These are phyloP conservation scores for Microthlaspi erraticum DNA, from an alignment of 345 rosid species.

Conservation along the genomic window DNA sequence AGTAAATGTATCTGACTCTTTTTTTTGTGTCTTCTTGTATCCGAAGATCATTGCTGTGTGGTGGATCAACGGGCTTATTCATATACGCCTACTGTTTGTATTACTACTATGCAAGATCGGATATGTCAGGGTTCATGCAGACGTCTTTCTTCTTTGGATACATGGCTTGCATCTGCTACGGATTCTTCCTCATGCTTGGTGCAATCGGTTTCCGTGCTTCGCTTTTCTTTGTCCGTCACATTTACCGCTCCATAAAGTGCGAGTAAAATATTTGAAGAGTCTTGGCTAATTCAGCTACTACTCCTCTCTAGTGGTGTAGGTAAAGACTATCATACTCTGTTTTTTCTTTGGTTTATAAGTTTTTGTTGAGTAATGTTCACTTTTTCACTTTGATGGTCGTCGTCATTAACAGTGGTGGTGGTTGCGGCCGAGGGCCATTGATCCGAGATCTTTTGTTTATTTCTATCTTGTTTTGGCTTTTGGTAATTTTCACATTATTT, in stretches of 20 bases:
- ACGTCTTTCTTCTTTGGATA: conserved; percentile 60
- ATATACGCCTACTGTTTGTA: conserved; percentile 56
- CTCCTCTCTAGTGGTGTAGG: conserved; percentile 3
- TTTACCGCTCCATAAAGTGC: conserved; percentile 56
- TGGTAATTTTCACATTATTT: background rate
- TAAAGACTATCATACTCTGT: conserved; percentile 6
- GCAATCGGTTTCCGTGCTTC: conserved; percentile 54
- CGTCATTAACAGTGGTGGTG: background rate
- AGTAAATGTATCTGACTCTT: conserved; percentile 2
- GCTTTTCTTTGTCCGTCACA: conserved; percentile 54
- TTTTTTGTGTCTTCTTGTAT: conserved; percentile 16
- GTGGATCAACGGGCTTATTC: conserved; percentile 57
- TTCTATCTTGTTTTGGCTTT: background rate
- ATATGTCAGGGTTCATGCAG: conserved; percentile 62
- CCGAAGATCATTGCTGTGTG: conserved; percentile 52
- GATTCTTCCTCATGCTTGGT: conserved; percentile 59
- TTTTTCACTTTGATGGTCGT: background rate
- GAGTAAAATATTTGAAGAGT: conserved; percentile 33
- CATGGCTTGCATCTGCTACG: conserved; percentile 60
- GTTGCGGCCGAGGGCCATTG: background rate
- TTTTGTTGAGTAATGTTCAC: background rate
- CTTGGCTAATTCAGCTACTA: background rate
- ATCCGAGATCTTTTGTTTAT: background rate
- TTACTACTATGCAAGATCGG: conserved; percentile 52
- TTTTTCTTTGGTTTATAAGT: conserved; percentile 5